Base-by-base conservation (phyloP, 2,329 filamentous ascomycete species). In the Aspergillus fumigatiaffinis region DNA sequence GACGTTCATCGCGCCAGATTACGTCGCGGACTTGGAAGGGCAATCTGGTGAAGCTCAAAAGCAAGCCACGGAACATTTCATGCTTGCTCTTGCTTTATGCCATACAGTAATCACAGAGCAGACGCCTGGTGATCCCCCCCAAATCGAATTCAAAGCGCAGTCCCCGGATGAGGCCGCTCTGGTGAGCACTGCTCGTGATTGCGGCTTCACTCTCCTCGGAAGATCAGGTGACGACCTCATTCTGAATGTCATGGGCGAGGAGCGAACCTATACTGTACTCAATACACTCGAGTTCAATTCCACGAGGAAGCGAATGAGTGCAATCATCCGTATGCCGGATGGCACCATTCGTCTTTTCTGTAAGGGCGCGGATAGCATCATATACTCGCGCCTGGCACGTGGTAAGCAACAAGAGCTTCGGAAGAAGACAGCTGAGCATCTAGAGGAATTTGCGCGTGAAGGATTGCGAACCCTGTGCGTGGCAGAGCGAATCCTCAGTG, bases 201-300 rank as follows among this genome's bases (percentile, higher is more conserved):
- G 93, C 78, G 94, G 94, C 3, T 97, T 96, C 70, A 96, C 92
- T 1, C 91, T 97, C 5, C 82, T 97, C 12, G 91, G 92, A 25
- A 85, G 87, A 59, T 86, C 88, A 2, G 83, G 85, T 41, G 90
- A 96, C 60, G 90, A 91, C 53, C 89, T 99, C 61, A 85, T 90
- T 53, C 71, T 99, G 54, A 96, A 96, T 63, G 82, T 96, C 6
- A 84, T 95, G 79, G 95, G 94, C 51, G 83, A 92, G 67, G 92
- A 97, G 65, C 84, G 86, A 50, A 86, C 88, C 60, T 99, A 94
- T 72, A 87, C 87, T 17, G 88, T 99, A 32, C 83, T 99, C 50
- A 97, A 96, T 75, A 96, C 90, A 1, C 87, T 99, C 41, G 94
- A 99, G 72, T 99, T 99, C 80, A 97, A 97, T 73, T 97, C 93